Conservation (phyloP, 176 grass and related monocot species). For the Oryza rufipogon region DNA sequence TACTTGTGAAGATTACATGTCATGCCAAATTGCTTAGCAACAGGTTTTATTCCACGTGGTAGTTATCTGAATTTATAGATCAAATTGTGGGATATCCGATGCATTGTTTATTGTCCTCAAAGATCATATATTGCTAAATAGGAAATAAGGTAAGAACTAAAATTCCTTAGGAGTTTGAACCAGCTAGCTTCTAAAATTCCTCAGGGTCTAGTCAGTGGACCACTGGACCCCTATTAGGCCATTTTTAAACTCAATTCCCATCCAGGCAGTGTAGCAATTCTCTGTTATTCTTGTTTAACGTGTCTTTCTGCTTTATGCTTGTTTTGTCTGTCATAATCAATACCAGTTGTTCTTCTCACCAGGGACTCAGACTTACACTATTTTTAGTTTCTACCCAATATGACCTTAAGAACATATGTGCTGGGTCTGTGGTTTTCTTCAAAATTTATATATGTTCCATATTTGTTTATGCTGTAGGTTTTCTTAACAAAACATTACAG, state of each 20-base stretch:
- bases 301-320: background rate
- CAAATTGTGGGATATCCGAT: background rate
- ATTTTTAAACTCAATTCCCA: background rate
- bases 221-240: background rate
- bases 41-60: background rate
- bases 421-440: conserved; percentile 5
- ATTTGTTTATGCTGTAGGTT: conserved; percentile 55
- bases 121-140: background rate
- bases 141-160: conserved; percentile 5
- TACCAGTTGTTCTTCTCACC: conserved; percentile 22
- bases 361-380: background rate
- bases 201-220: background rate
- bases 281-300: conserved; percentile 10
- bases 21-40: background rate
- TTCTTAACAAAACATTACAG: conserved; percentile 95
- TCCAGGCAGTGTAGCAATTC: background rate
- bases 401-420: background rate
- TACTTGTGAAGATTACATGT: background rate
- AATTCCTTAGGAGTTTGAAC: background rate
- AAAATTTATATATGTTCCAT: background rate
- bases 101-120: conserved; percentile 23
- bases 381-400: background rate
- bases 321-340: background rate
- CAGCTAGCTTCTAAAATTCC: background rate
- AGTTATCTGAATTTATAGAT: background rate